Evolutionary conservation across 345 rosid genomes (phyloP), one percentile per base, ranked within the genome.

Genomic region (Populus deltoides): DNA sequence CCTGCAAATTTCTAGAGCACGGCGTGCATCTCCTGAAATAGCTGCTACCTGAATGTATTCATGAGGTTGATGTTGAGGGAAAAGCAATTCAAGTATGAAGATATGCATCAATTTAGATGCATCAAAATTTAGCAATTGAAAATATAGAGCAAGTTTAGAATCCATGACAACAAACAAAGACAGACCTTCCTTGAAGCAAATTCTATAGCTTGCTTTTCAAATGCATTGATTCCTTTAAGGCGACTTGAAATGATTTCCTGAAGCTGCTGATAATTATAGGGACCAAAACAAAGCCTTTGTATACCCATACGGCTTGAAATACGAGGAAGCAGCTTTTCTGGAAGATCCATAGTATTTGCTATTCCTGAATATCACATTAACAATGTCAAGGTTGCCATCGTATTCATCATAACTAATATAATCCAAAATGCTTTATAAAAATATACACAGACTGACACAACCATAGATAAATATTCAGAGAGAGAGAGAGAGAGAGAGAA

Each of bases 291-390:
- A 27, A 93, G 93, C 86, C 99, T 93, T 76, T 93, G 97, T 68
- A 95, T 90, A 81, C 98, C 99, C 97, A 93, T 86, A 66, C 98
- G 87, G 83, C 99, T 95, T 69, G 99, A 95, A 73, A 95, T 93
- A 66, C 98, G 97, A 74, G 99, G 99, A 79, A 95, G 97, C 81
- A 95, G 77, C 90, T 92, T 95, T 86, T 95, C 99, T 66, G 98
- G 99, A 74, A 95, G 97, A 86, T 95, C 98, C 99, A 95, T 95
- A 29, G 99, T 95, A 83, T 95, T 95, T 77, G 99, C 98, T 82
- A 95, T 92, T 62, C 99, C 99, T 90, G 84, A 79, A 84, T 75
- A 45, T 7, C 66, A 66, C 45, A 51, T 71, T 39, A 55, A 41
- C 16, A 18, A 68, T 8, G 41, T 33, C 43, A 47, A 70, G 45